Evolutionary conservation across 1,284 basidiomycete genomes (phyloP).

Genomic region (Leccinum cinnamomeum): DNA sequence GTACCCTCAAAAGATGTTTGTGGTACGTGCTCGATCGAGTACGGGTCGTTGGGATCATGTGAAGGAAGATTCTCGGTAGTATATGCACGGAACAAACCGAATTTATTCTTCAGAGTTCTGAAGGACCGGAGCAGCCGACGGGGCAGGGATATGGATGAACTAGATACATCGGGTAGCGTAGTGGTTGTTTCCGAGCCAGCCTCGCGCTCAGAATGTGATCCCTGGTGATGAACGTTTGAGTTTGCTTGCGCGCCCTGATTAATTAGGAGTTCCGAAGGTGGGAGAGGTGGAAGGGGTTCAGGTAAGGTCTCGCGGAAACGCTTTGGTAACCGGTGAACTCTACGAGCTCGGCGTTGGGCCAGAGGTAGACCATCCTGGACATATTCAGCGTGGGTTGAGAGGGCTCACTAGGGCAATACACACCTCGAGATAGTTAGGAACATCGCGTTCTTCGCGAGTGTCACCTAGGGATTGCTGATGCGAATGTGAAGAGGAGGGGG

Average conservation of each 20-base stretch:
- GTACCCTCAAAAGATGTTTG: background rate
- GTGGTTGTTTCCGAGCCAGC: background rate
- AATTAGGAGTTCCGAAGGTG: background rate
- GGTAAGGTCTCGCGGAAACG: no score
- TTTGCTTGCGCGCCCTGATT: no score
- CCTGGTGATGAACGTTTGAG: no score
- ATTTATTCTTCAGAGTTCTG: background rate
- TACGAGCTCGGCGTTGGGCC: background rate
- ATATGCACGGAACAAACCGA: background rate
- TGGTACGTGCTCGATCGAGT: background rate
- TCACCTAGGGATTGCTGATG: background rate
- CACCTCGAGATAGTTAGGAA: background rate
- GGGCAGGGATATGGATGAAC: background rate
- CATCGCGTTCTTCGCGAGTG: background rate
- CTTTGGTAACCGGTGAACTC: background rate
- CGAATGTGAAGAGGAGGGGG: background rate
- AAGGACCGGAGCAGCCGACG: background rate
- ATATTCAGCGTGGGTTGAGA: background rate
- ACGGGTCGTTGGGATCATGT: background rate
- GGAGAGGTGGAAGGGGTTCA: background rate
- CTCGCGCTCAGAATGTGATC: no score
- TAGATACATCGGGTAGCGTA: background rate
- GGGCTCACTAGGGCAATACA: background rate
- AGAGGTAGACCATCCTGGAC: background rate
- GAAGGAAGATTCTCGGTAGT: background rate